phyloP scores from a whole-genome alignment of 208 protist genomes.

The Lotmaria passim region DNA sequence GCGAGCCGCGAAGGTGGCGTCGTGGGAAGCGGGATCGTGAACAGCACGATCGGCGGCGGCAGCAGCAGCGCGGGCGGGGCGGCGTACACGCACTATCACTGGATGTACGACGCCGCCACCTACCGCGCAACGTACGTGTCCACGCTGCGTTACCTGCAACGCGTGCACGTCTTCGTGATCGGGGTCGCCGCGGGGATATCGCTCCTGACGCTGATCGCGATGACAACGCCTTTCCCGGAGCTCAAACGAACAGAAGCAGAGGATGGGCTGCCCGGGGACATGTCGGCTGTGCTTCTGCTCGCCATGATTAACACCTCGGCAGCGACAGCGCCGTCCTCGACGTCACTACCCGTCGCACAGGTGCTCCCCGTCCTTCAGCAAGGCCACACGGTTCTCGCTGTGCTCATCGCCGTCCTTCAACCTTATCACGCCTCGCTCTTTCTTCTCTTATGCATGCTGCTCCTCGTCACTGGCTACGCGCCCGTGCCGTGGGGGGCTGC shows the following conservation, averaged over 20 bases:
- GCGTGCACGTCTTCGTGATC: conserved; percentile 39
- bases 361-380: conserved; percentile 24
- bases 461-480: conserved; percentile 43
- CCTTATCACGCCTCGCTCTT: conserved; percentile 46
- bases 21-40: too few species aligned
- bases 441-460: conserved; percentile 48
- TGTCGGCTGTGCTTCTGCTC: conserved; percentile 8
- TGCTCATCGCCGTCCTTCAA: conserved; percentile 31
- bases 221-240: conserved; percentile 30
- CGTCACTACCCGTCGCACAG: conserved; percentile 5
- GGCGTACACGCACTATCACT: conserved; percentile 1
- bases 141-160: conserved; percentile 35
- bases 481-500: conserved; percentile 47
- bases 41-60: too few species aligned
- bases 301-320: conserved; percentile 15
- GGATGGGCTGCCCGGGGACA: conserved; percentile 4
- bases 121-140: conserved; percentile 29
- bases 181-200: conserved; percentile 42
- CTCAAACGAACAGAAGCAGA: not conserved
- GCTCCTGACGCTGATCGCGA: conserved; percentile 39
- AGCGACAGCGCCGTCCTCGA: not conserved
- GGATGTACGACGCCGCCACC: conserved; percentile 31
- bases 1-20: not conserved
- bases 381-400: conserved; percentile 14
- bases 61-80: not conserved